phyloP scores from a whole-genome alignment of 2,329 filamentous ascomycete species.

The Corynespora cassiicola region DNA sequence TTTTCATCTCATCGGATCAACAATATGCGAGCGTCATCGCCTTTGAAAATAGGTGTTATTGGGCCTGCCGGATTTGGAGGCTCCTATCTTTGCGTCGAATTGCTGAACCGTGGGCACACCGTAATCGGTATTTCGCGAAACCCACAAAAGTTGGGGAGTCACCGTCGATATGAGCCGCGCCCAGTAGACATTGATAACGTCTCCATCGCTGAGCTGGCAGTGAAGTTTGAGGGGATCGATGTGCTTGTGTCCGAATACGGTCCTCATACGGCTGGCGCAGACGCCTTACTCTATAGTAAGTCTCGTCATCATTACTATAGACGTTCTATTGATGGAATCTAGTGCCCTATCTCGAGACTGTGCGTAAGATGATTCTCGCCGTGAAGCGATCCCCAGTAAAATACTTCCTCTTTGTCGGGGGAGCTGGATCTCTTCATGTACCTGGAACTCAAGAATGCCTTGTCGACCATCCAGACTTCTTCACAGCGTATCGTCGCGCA shows the following conservation, averaged over 20 bases:
- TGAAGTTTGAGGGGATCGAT: slow-evolving; percentile 33
- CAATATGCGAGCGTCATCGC: slow-evolving; percentile 9
- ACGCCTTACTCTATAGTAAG: slow-evolving; percentile 39
- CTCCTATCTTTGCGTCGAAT: slow-evolving; percentile 40
- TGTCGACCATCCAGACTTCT: slow-evolving; percentile 41
- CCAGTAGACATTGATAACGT: slow-evolving; percentile 32
- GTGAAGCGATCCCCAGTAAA: slow-evolving; percentile 28
- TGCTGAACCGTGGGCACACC: slow-evolving; percentile 40
- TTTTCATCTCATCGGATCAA: too few species aligned
- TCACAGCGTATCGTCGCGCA: slow-evolving; percentile 42
- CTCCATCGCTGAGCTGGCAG: slow-evolving; percentile 30
- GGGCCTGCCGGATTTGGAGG: slow-evolving; percentile 44
- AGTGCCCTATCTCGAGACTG: slow-evolving; percentile 44
- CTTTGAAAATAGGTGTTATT: slow-evolving; percentile 35
- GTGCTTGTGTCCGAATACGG: slow-evolving; percentile 42
- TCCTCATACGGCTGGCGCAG: slow-evolving; percentile 36
- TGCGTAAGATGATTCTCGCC: slow-evolving; percentile 41
- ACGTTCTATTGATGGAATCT: slow-evolving; percentile 1
- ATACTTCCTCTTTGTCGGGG: slow-evolving; percentile 45
- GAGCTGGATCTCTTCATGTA: slow-evolving; percentile 39
- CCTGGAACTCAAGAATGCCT: slow-evolving; percentile 25
- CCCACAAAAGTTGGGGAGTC: slow-evolving; percentile 38
- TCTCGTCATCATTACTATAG: not conserved
- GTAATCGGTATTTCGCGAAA: slow-evolving; percentile 43
- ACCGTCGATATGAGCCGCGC: slow-evolving; percentile 34